Evolutionary conservation across 2,329 filamentous ascomycete genomes (phyloP).

Genomic region (Colletotrichum gloeosporioides): DNA sequence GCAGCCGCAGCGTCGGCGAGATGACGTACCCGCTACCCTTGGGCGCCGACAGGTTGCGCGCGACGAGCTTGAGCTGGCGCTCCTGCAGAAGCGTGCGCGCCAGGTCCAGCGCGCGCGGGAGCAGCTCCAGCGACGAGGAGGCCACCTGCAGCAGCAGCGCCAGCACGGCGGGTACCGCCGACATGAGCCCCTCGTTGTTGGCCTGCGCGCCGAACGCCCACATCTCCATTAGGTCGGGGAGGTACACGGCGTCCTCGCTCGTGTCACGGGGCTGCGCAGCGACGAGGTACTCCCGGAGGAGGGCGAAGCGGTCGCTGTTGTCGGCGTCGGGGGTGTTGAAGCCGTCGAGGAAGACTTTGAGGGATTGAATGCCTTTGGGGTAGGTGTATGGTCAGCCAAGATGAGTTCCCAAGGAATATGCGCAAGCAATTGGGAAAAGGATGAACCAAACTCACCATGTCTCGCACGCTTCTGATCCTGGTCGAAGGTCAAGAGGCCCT

Average conservation of each 20-base stretch:
- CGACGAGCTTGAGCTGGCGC: constrained; percentile 79
- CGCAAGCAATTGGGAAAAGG: neutral
- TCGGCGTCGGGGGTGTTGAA: constrained; percentile 59
- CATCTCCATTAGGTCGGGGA: constrained; percentile 83
- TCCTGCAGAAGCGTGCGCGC: constrained; percentile 84
- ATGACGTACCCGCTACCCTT: constrained; percentile 88
- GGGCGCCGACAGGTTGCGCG: constrained; percentile 78
- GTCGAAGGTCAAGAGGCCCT: constrained; percentile 71
- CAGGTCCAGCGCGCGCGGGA: constrained; percentile 76
- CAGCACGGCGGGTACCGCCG: constrained; percentile 79
- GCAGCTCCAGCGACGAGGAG: constrained; percentile 75
- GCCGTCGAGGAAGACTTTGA: constrained; percentile 75
- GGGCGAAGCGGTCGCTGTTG: constrained; percentile 54
- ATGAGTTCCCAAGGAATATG: neutral
- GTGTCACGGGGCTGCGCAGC: constrained; percentile 53
- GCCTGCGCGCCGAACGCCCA: constrained; percentile 85
- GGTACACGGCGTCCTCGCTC: constrained; percentile 60
- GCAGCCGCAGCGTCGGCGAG: constrained; percentile 82
- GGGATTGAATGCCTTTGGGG: constrained; percentile 64
- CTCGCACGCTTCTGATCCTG: constrained; percentile 72
- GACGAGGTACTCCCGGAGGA: constrained; percentile 74
- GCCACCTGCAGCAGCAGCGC: constrained; percentile 82
- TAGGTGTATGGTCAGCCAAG: neutral
- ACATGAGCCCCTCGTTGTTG: constrained; percentile 82
- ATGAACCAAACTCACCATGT: constrained; percentile 56